Conservation (phyloP, 371 early-diverging fungal genomes). For the Zancudomyces culisetae region DNA sequence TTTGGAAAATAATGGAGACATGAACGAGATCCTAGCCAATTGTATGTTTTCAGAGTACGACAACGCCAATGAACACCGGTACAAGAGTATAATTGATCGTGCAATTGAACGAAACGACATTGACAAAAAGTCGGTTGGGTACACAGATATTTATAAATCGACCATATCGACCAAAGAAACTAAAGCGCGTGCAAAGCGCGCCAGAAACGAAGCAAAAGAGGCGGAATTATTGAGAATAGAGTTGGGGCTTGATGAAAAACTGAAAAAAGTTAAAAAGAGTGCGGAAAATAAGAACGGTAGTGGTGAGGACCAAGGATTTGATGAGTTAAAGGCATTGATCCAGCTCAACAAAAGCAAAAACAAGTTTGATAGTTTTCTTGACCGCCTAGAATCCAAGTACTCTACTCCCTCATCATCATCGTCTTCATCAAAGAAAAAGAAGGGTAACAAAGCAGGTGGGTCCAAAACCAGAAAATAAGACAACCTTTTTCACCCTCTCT, state of each 20-base stretch:
- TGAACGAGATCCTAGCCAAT: slow-evolving; percentile 44
- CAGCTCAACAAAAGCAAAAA: slow-evolving; percentile 25
- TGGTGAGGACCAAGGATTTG: slow-evolving; percentile 12
- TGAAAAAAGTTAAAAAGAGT: slow-evolving; percentile 20
- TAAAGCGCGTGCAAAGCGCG: slow-evolving; percentile 29
- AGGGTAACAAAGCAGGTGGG: too few relatives aligned
- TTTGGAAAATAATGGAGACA: slow-evolving; percentile 40
- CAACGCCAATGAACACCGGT: slow-evolving; percentile 44
- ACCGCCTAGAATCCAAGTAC: slow-evolving; percentile 28
- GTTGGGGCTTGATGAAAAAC: slow-evolving; percentile 25
- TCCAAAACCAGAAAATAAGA: too few relatives aligned
- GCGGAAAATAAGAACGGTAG: slow-evolving; percentile 12
- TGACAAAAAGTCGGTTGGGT: too few relatives aligned
- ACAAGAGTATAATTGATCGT: slow-evolving; percentile 35
- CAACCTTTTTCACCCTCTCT: too few relatives aligned
- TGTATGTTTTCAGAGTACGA: slow-evolving; percentile 38
- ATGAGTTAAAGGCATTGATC: slow-evolving; percentile 27
- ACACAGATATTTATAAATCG: slow-evolving; percentile 31
- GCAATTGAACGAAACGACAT: slow-evolving; percentile 41
- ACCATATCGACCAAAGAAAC: slow-evolving; percentile 31
- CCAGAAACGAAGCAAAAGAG: slow-evolving; percentile 31
- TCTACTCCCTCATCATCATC: too few relatives aligned
- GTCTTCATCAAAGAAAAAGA: too few relatives aligned
- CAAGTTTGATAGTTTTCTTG: slow-evolving; percentile 28
- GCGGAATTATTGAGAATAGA: slow-evolving; percentile 30